Evolutionary conservation across 1,139 yeast genomes (phyloP), one percentile per base, ranked within the genome.

Genomic region (Tardiomyces blankii): DNA sequence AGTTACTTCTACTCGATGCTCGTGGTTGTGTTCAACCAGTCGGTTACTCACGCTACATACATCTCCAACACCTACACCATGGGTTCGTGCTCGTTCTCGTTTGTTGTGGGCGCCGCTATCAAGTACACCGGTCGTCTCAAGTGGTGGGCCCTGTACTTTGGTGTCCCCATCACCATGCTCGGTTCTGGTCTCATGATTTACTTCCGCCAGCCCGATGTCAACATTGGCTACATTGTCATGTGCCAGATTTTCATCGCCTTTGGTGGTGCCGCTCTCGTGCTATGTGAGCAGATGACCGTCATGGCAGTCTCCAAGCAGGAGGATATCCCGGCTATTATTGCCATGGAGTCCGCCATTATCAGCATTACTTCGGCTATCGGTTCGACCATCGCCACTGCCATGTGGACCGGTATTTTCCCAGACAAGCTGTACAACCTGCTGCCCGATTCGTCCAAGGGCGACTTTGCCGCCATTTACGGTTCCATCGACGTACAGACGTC

Each of bases 181-280:
- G 66, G 64, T 27, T 49, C 54, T 13, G 67, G 67, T 32, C 49
- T 63, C 33, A 54, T 62, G 64, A 59, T 62, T 46, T 53, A 59
- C 44, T 62, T 61, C 58, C 56, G 66, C 39, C 55, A 55, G 35
- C 54, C 51, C 13, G 52, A 51, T 13, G 39, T 43, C 27, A 47
- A 51, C 42, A 51, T 63, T 43, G 63, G 64, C 16, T 60, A 48
- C 48, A 47, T 62, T 28, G 52, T 63, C 45, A 63, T 63, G 66
- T 58, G 61, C 45, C 66, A 62, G 48, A 59, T 63, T 39, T 62
- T 63, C 50, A 60, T 62, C 44, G 60, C 66, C 18, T 54, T 63
- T 42, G 60, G 53, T 13, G 66, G 65, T 18, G 60, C 65, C 35
- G 51, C 55, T n/a, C 41, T 62, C 6, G 57, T 61, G 25, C 57